phyloP scores from a whole-genome alignment of 73 alveolate species.

The Blepharisma japonicum region DNA sequence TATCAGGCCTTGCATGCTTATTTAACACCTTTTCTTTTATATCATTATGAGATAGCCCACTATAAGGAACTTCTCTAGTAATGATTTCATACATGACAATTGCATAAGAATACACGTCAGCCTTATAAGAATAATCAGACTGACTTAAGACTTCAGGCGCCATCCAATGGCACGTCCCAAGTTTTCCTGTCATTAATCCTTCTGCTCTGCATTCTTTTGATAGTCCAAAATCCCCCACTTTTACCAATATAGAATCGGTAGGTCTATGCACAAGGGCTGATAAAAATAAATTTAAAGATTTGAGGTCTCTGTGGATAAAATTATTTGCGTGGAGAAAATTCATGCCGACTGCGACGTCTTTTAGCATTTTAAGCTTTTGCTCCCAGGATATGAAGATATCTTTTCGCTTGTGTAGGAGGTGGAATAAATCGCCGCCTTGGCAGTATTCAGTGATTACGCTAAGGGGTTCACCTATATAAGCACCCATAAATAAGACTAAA shows the following conservation, averaged over 20 bases:
- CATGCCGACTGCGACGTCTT: constrained; percentile 64
- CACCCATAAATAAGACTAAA: constrained; percentile 59
- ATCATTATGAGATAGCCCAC: constrained; percentile 5
- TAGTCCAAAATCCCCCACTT: constrained; percentile 87
- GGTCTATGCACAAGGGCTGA: constrained; percentile 49
- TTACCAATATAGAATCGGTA: constrained; percentile 59
- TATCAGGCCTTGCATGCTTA: constrained; percentile 45
- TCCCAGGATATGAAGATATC: constrained; percentile 51
- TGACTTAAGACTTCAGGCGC: constrained; percentile 63
- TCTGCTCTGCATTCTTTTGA: constrained; percentile 57
- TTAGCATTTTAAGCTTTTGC: constrained; percentile 43
- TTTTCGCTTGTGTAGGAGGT: constrained; percentile 49
- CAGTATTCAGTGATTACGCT: constrained; percentile 63
- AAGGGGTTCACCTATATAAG: constrained; percentile 39
- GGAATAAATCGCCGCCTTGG: constrained; percentile 59
- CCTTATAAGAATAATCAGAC: constrained; percentile 43
- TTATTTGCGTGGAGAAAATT: constrained; percentile 48
- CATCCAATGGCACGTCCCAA: constrained; percentile 73
- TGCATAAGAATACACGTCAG: constrained; percentile 65
- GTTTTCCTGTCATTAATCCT: constrained; percentile 33
- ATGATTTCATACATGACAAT: constrained; percentile 60
- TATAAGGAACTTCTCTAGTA: constrained; percentile 51
- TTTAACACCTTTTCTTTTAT: not conserved
- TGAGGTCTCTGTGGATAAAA: constrained; percentile 61
- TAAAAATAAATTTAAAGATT: constrained; percentile 65